Evolutionary conservation across 75 land plant genomes (phyloP).

Genomic region (Selaginella moellendorffii): DNA sequence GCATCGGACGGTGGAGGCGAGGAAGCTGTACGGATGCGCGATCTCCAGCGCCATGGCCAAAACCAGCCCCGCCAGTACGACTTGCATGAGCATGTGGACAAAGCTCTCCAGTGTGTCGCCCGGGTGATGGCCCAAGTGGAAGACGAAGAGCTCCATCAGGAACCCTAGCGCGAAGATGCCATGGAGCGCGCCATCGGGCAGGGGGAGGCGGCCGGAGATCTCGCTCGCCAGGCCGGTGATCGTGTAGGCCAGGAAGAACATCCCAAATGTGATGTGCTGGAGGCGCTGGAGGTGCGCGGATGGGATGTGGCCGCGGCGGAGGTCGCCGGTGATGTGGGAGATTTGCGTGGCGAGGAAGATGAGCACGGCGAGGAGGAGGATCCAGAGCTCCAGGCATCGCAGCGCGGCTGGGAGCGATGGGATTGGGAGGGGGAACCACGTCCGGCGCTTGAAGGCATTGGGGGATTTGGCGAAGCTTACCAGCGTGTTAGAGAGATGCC

Average conservation of each 20-base stretch:
- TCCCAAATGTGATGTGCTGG: constrained; percentile 14
- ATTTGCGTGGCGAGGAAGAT: no score
- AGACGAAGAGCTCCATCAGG: constrained; percentile 21
- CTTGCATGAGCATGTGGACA: constrained; percentile 22
- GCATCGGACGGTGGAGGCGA: constrained; percentile 12
- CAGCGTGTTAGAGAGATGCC: constrained; percentile 13
- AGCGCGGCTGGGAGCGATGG: background rate
- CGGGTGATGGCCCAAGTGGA: constrained; percentile 20
- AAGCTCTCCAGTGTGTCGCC: constrained; percentile 16
- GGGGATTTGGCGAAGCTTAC: no score
- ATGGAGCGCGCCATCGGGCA: constrained; percentile 12
- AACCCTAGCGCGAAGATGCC: constrained; percentile 14
- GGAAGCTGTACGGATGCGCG: constrained; percentile 8
- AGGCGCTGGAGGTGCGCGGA: constrained; percentile 9
- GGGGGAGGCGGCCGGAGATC: constrained; percentile 9
- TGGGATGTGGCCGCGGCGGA: no score
- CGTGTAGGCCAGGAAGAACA: constrained; percentile 14
- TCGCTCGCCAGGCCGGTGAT: constrained; percentile 7
- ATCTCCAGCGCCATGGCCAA: constrained; percentile 15
- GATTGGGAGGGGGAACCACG: constrained; percentile 14
- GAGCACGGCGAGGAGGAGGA: no score
- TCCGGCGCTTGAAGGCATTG: background rate
- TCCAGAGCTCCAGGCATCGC: constrained; percentile 17
- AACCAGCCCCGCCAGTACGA: constrained; percentile 10
- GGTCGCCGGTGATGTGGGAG: no score